Evolutionary conservation across 1,139 yeast genomes (phyloP).

Genomic region (Debaryomycetaceae sp.): DNA sequence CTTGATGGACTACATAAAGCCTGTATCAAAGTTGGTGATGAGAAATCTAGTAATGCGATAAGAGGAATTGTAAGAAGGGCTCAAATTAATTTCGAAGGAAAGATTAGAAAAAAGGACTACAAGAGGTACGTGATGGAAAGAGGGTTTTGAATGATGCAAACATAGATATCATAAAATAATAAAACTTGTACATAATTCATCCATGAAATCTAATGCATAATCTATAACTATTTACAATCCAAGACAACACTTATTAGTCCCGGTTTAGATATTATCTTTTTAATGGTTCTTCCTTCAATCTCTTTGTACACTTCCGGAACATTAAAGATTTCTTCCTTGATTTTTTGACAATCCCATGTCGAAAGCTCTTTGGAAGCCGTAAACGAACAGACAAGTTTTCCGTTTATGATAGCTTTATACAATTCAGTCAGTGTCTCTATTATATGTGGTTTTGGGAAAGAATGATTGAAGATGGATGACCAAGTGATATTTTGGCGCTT

Average conservation of each 20-base stretch:
- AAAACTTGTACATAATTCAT: neutral
- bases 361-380: conserved; percentile 31
- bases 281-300: conserved; percentile 8
- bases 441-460: conserved; percentile 49
- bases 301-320: conserved; percentile 8
- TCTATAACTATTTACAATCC: conserved; percentile 3
- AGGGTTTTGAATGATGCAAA: conserved; percentile 20
- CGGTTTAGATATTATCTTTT: conserved; percentile 17
- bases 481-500: conserved; percentile 27
- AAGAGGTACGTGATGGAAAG: conserved; percentile 29
- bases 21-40: conserved; percentile 51
- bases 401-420: conserved; percentile 64
- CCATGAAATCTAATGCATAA: conserved; percentile 1
- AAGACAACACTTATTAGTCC: conserved; percentile 21
- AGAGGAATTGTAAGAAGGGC: conserved; percentile 34
- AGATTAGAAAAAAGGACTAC: conserved; percentile 32
- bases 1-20: conserved; percentile 45
- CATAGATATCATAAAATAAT: conserved; percentile 2
- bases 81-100: conserved; percentile 36
- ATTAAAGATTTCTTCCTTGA: conserved; percentile 14
- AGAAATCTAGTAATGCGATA: conserved; percentile 30
- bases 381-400: conserved; percentile 56
- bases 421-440: conserved; percentile 32
- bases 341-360: conserved; percentile 20
- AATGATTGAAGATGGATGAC: conserved; percentile 51